A percentile compares a stretch with the other conserved stretches of the same genome.
Evolutionary conservation across 129 eudicot species (phyloP).

Genomic region (Ambrosia trifida): DNA sequence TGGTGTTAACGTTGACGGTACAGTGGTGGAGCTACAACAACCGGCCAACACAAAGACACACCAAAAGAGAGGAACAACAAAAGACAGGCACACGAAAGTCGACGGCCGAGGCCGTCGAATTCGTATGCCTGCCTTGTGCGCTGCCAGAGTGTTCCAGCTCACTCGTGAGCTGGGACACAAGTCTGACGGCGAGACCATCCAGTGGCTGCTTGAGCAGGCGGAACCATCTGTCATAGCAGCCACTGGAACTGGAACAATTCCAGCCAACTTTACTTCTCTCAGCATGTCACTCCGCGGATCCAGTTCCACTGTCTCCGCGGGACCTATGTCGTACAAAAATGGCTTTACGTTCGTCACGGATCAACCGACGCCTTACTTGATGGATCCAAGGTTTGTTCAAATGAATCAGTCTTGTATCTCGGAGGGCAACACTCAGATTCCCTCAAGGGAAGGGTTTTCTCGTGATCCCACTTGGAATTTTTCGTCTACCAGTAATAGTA

Average conservation of each 20-base stretch:
- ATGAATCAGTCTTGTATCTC: no score
- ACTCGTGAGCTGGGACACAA: constrained; percentile 24
- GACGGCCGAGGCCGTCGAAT: constrained; percentile 25
- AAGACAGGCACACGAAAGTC: constrained; percentile 21
- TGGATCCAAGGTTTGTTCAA: no score
- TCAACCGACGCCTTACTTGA: not conserved
- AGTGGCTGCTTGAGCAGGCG: constrained; percentile 24
- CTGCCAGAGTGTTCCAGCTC: constrained; percentile 23
- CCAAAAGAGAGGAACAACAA: not conserved
- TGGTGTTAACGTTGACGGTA: not conserved
- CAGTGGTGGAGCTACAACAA: not conserved
- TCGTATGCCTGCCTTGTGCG: constrained; percentile 25
- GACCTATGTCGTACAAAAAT: not conserved
- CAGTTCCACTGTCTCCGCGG: not conserved
- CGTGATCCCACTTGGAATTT: not conserved
- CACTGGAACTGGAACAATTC: constrained; percentile 25
- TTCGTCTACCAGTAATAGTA: not conserved
- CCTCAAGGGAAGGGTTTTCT: not conserved
- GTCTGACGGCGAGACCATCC: constrained; percentile 21
- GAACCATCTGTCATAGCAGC: constrained; percentile 17
- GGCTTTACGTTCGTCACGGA: not conserved
- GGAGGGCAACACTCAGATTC: not conserved
- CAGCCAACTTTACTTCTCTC: constrained; percentile 11
- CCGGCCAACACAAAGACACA: not conserved
- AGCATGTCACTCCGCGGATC: not conserved